phyloP scores from a whole-genome alignment of 352 stramenopile species.

The Phytophthora aleatoria region DNA sequence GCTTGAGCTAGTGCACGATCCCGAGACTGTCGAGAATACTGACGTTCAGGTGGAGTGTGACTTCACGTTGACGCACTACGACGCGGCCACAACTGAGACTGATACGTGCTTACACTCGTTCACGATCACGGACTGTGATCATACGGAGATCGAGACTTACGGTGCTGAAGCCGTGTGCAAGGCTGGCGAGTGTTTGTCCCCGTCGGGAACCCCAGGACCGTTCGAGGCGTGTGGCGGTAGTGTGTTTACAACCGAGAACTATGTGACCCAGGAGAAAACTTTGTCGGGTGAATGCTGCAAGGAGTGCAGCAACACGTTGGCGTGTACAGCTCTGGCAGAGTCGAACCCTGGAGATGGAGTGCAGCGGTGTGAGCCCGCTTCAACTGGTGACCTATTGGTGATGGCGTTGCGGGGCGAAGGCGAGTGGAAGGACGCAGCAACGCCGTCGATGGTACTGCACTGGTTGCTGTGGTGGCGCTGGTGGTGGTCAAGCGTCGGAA shows the following conservation, averaged over 20 bases:
- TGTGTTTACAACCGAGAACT: conserved; percentile 10
- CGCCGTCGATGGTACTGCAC: neutral
- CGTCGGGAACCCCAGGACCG: neutral
- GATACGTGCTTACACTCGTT: conserved; percentile 17
- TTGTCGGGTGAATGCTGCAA: conserved; percentile 8
- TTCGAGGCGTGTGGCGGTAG: conserved; percentile 19
- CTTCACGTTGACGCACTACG: conserved; percentile 26
- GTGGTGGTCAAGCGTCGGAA: conserved; percentile 15
- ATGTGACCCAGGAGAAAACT: conserved; percentile 1
- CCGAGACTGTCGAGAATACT: conserved; percentile 9
- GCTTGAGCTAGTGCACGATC: conserved; percentile 14
- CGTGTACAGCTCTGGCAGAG: conserved; percentile 6
- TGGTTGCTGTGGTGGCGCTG: conserved; percentile 17
- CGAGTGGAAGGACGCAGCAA: conserved; percentile 5
- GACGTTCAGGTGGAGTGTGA: conserved; percentile 16
- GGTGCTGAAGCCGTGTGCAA: conserved; percentile 12
- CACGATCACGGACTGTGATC: conserved; percentile 18
- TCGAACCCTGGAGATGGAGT: conserved; percentile 4
- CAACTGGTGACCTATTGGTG: neutral
- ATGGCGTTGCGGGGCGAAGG: conserved; percentile 5
- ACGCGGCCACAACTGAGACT: neutral
- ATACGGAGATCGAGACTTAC: conserved; percentile 1
- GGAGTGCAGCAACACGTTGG: conserved; percentile 11
- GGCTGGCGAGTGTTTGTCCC: conserved; percentile 10
- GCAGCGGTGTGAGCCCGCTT: conserved; percentile 8